Conservation (phyloP, 768 basidiomycete genomes). For the Amyloporia xantha region DNA sequence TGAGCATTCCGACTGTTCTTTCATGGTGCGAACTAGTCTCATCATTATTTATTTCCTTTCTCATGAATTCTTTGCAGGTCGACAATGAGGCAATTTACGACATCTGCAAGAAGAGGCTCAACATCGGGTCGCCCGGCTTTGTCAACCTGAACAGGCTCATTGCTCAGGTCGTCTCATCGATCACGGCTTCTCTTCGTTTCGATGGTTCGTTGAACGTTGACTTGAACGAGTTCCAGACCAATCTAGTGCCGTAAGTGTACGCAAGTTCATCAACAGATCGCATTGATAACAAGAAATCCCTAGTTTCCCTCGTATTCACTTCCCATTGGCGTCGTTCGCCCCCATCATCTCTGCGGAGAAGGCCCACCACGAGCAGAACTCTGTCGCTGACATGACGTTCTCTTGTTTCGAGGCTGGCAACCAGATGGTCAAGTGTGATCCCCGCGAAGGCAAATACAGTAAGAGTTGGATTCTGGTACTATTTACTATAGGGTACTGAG, state of each 20-base stretch:
- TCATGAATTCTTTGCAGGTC: conserved; percentile 17
- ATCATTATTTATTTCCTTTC: background rate
- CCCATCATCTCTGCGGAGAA: conserved; percentile 59
- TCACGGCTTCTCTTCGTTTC: conserved; percentile 48
- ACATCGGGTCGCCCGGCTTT: conserved; percentile 51
- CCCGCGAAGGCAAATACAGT: conserved; percentile 75
- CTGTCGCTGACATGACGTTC: conserved; percentile 63
- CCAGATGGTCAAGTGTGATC: conserved; percentile 80
- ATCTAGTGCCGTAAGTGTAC: conserved; percentile 52
- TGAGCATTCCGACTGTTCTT: conserved; percentile 99
- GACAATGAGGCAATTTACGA: conserved; percentile 70
- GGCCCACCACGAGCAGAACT: conserved; percentile 65
- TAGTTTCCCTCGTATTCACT: conserved; percentile 60
- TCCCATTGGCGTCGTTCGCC: conserved; percentile 62
- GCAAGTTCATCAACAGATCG: no score
- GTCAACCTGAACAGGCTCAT: conserved; percentile 63
- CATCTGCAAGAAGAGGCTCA: conserved; percentile 53
- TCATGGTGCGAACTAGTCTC: conserved; percentile 62
- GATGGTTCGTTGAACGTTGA: conserved; percentile 65
- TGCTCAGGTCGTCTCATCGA: conserved; percentile 52
- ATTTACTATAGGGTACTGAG: conserved; percentile 4
- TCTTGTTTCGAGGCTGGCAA: conserved; percentile 73
- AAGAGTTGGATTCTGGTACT: conserved; percentile 15
- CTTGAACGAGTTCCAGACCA: conserved; percentile 67
- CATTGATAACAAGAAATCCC: no score